Conservation (phyloP, 2,329 filamentous ascomycete genomes). For the Alternaria sp. region DNA sequence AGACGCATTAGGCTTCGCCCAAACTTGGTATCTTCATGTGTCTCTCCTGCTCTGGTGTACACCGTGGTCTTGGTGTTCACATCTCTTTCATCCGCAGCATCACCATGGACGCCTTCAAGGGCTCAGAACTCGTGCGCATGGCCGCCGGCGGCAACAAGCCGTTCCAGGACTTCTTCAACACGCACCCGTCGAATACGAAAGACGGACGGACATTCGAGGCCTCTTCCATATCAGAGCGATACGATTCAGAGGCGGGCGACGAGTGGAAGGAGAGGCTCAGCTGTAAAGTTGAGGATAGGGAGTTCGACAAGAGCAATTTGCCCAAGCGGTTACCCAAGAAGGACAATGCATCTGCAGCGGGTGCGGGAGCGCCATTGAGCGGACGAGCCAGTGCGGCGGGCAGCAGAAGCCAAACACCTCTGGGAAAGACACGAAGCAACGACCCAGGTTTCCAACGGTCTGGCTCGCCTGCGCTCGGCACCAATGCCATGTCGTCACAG, state of each 20-base stretch:
- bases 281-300: conserved; percentile 85
- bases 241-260: conserved; percentile 88
- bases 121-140: conserved; percentile 92
- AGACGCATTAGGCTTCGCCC: conserved; percentile 70
- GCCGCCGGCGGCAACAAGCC: conserved; percentile 87
- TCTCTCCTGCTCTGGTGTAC: conserved; percentile 91
- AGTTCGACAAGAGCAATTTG: conserved; percentile 78
- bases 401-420: conserved; percentile 51
- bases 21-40: conserved; percentile 99
- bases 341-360: conserved; percentile 33
- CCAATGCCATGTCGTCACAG: conserved; percentile 50
- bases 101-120: conserved; percentile 99
- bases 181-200: conserved; percentile 56
- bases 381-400: conserved; percentile 47
- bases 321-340: conserved; percentile 59
- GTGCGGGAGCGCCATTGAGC: conserved; percentile 40
- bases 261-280: conserved; percentile 93
- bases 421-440: conserved; percentile 48
- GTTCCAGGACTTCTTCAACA: conserved; percentile 87
- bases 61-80: conserved; percentile 94
- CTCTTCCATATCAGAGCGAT: conserved; percentile 88
- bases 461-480: conserved; percentile 51
- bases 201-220: conserved; percentile 74
- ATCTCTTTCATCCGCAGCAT: conserved; percentile 98
- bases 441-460: conserved; percentile 44